Evolutionary conservation across 257 asterid species (phyloP).

Genomic region (Ajuga chamaepitys): DNA sequence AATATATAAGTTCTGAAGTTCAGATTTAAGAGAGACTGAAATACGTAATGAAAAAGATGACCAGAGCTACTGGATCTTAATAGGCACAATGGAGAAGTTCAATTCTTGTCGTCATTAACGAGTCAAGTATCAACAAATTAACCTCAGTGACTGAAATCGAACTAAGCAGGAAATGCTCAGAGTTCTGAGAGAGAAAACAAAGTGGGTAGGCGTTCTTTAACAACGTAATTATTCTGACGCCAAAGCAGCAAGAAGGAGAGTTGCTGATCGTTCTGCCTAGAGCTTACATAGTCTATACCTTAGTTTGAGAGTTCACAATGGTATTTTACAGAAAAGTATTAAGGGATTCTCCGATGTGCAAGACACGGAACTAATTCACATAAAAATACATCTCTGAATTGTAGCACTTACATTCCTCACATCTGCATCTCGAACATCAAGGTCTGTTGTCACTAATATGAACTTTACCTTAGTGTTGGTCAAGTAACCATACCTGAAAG

Average conservation of each 20-base stretch:
- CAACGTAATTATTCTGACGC: too few species aligned
- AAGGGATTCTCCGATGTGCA: not conserved
- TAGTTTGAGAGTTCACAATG: not conserved
- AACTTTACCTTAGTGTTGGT: constrained; percentile 98
- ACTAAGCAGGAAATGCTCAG: not conserved
- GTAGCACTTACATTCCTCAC: constrained; percentile 72
- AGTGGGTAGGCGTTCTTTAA: not conserved
- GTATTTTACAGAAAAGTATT: not conserved
- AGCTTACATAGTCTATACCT: not conserved
- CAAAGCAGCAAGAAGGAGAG: too few species aligned
- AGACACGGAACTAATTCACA: not conserved
- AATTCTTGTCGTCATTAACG: not conserved
- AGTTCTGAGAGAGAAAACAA: not conserved
- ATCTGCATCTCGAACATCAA: constrained; percentile 90
- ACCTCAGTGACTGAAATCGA: not conserved
- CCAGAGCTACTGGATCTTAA: not conserved
- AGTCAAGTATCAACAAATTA: not conserved
- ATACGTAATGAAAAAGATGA: not conserved
- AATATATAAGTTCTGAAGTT: not conserved
- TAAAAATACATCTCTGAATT: not conserved
- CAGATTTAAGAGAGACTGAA: not conserved
- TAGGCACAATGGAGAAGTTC: not conserved
- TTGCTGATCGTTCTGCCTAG: too few species aligned
- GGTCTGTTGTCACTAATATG: constrained; percentile 91
- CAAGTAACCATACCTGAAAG: constrained; percentile 83